A percentile compares a stretch with the other conserved stretches of the same genome.
Conservation (phyloP, 495 filamentous ascomycete species). For the Podospora anserina region DNA sequence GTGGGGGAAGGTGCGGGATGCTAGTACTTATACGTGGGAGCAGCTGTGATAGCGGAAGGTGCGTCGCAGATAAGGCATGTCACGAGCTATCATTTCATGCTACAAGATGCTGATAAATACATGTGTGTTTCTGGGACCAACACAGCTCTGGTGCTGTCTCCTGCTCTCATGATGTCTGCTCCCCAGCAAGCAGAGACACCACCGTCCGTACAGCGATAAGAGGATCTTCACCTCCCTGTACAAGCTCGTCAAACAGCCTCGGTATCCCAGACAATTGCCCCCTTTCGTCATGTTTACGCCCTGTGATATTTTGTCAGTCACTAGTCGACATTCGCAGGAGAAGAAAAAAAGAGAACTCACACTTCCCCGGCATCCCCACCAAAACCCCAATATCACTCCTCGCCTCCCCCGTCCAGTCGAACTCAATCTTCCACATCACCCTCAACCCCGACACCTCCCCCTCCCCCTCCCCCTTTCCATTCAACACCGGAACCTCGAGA, state of each 20-base stretch:
- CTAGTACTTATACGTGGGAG: background rate
- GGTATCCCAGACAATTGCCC: constrained; percentile 49
- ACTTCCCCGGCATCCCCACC: constrained; percentile 48
- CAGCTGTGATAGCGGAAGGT: no score
- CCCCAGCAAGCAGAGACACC: constrained; percentile 49
- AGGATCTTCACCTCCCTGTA: constrained; percentile 48
- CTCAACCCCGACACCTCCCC: constrained; percentile 33
- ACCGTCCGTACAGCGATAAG: constrained; percentile 51
- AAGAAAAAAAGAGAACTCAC: constrained; percentile 38
- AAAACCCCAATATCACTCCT: constrained; percentile 47
- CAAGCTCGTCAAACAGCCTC: constrained; percentile 49
- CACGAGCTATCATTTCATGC: background rate
- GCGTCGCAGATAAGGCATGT: background rate
- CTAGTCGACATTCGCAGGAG: background rate
- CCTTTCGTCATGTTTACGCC: constrained; percentile 50
- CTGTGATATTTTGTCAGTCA: constrained; percentile 35
- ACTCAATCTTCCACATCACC: constrained; percentile 55
- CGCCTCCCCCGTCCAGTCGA: constrained; percentile 64
- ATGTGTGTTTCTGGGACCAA: background rate
- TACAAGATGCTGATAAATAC: background rate
- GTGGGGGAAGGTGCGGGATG: background rate
- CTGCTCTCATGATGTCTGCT: constrained; percentile 20
- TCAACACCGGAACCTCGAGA: constrained; percentile 32
- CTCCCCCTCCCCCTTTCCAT: constrained; percentile 15
- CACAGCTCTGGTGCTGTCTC: background rate